Percentiles rank a stretch among this genome's conserved stretches.
These are phyloP conservation scores for Mediolabrus comicus DNA, from an alignment of 108 stramenopile genomes.

Conservation along the genomic window DNA sequence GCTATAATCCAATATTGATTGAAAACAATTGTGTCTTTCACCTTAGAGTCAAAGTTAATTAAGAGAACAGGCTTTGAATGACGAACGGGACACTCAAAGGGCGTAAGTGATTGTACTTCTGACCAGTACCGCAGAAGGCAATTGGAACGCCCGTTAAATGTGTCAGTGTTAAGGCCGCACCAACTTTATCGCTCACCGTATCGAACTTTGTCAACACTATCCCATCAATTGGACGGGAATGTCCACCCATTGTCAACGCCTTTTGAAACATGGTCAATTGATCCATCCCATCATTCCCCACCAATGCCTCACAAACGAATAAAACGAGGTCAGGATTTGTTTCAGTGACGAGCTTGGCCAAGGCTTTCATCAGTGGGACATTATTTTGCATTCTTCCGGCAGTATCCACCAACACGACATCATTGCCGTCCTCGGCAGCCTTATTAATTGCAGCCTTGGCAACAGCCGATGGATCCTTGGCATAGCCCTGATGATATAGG, in stretches of 20 bases:
- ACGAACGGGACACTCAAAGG: conserved; percentile 83
- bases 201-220: conserved; percentile 97
- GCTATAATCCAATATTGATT: neutral
- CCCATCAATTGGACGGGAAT: conserved; percentile 87
- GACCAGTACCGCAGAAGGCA: conserved; percentile 95
- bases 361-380: conserved; percentile 92
- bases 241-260: conserved; percentile 72
- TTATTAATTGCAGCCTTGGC: conserved; percentile 89
- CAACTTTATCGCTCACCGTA: conserved; percentile 98
- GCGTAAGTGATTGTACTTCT: conserved; percentile 97
- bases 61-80: conserved; percentile 83
- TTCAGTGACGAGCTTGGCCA: conserved; percentile 89
- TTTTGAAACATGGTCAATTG: conserved; percentile 94
- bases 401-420: conserved; percentile 96
- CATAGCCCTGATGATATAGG: conserved; percentile 93
- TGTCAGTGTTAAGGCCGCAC: conserved; percentile 93
- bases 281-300: conserved; percentile 96
- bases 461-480: conserved; percentile 91
- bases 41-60: neutral
- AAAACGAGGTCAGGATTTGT: conserved; percentile 91
- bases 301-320: conserved; percentile 97
- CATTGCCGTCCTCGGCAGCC: conserved; percentile 75
- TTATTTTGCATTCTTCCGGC: conserved; percentile 99
- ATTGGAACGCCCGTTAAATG: conserved; percentile 95
- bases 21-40: neutral